Base-by-base conservation (phyloP, 139 green algal genomes). In the Coelastrella sp. region DNA sequence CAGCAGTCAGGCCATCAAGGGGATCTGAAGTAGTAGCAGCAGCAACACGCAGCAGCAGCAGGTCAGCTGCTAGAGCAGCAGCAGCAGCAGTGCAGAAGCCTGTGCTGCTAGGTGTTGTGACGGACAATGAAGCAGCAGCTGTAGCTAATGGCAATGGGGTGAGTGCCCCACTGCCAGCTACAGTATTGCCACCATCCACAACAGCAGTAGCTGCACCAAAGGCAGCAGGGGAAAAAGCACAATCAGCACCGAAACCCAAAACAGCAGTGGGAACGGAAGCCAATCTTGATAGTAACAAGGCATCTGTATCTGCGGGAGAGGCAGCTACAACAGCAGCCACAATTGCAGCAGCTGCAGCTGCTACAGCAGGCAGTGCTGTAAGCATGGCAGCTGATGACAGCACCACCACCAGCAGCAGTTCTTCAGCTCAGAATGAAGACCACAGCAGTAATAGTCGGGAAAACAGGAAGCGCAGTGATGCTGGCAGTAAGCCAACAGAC, bases 11-110 rank as follows among this genome's bases (percentile, higher is more conserved):
- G 66, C 11, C 32, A 79, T 1, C 25, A 41, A 19, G 30, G 30
- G 72, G 48, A 50, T 53, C 77, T 63, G 60, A 35, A 71, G 34
- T 19, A 69, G 74, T 21, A 41, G 45, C 69, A 40, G 69, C 43
- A 43, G 74, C 51, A 81, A 27, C 48, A 23, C 19, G 37, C 76
- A 73, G 76, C 76, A 68, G 60, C 38, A n/a, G 19, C 13, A 67
- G 11, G 15, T 13, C 45, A 19, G 66, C 66, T 19, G 48, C 30
- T 34, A 32, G 34, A 69, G 51, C 74, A 82, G 50, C 4, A 19
- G 27, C 27, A 79, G 41, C 69, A 41, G 48, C 73, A 53, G 51
- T 23, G 41, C 40, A 82, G 75, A 82, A 69, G 51, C 75, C 75
- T 19, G 53, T 69, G 53, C 7, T 82, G 4, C 7, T 82, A 13